phyloP scores from a whole-genome alignment of 495 filamentous ascomycete genomes.

The Margaritispora aquatica region DNA sequence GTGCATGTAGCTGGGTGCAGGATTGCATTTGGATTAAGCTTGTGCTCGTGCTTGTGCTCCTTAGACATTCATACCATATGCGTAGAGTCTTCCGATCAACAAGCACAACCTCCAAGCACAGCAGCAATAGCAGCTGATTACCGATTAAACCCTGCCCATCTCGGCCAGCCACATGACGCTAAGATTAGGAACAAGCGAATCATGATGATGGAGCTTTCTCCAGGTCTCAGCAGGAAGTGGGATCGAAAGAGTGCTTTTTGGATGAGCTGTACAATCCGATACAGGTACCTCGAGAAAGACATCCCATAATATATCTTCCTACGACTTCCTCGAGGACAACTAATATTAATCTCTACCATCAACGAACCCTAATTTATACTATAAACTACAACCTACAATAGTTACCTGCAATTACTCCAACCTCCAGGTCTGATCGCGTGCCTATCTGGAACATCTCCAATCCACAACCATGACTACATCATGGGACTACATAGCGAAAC shows the following conservation, averaged over 20 bases:
- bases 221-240: background rate
- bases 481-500: constrained; percentile 98
- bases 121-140: background rate
- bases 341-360: too few relatives aligned
- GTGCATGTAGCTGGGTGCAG: background rate
- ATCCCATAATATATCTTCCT: background rate
- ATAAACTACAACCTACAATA: too few relatives aligned
- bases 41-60: background rate
- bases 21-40: background rate
- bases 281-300: background rate
- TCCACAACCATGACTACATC: constrained; percentile 30
- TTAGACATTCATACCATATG: background rate
- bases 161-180: background rate
- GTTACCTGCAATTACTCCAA: background rate
- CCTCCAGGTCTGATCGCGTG: constrained; percentile 7
- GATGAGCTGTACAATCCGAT: background rate
- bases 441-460: background rate
- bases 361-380: too few relatives aligned
- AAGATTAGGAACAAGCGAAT: background rate
- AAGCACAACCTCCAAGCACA: too few relatives aligned
- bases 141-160: background rate
- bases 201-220: background rate
- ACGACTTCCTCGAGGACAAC: background rate
- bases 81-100: background rate
- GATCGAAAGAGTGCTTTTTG: background rate